Base-by-base conservation (phyloP, 2,329 filamentous ascomycete genomes). In the Arthrobotrys sphaeroides region DNA sequence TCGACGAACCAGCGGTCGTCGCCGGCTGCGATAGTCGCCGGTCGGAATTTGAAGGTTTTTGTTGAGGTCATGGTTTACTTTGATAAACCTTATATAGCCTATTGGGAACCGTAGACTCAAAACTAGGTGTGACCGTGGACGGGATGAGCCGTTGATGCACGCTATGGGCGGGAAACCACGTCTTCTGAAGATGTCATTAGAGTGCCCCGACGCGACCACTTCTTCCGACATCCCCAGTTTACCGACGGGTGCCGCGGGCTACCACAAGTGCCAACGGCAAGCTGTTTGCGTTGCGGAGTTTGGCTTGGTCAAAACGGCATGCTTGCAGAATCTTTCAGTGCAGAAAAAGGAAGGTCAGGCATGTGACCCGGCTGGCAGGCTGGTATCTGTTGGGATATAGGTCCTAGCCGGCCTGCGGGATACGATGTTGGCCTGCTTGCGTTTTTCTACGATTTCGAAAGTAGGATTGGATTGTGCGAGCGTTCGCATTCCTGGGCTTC, bases 1-100 rank as follows among this genome's bases (percentile, higher is more conserved):
- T 70, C 66, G 55, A 70, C 22, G 38, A 70, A 53, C 53, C 42
- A 70, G 18, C 53, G 31, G 36, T 70, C 66, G 33, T 70, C 66
- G 22, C 45, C 43, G 5, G 38, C 42, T 18, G 66, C 28, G 6
- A 70, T 1, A 6, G 66, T 70, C 10, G 66, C 66, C 12, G 43
- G 42, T 10, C 66, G 66, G 36, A 70, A 61, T 31, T 43, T 70
- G 40, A 70, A 70, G 5, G n/a, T n/a, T n/a, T 36, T 53, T 33
- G 38, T 40, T 43, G 49, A 12, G 28, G 45, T 24, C 61, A 66
- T 65, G 22, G 2, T n/a, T n/a, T 59, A 18, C n/a, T 13, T 26
- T 36, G 4, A 36, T 36, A 28, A 4, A 38, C 7, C n/a, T n/a
- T n/a, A n/a, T 28, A 20, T 45, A 2, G 18, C 24, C 13, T 5